These are phyloP conservation scores for Nadsonia starkeyi-henricii DNA, from an alignment of 1,139 yeast species.

Conservation along the genomic window DNA sequence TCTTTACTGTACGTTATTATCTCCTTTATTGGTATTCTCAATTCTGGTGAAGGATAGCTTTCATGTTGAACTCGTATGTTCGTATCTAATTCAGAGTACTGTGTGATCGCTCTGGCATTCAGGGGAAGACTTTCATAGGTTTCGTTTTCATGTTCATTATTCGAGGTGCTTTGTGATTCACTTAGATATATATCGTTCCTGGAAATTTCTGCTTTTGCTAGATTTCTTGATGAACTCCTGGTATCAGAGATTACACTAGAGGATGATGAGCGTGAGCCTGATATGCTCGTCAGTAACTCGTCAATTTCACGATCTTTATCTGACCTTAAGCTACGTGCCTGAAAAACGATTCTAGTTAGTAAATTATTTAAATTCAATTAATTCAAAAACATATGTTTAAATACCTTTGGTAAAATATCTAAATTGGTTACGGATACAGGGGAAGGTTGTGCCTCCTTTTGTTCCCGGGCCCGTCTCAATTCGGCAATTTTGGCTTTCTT, in stretches of 20 bases:
- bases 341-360: not conserved
- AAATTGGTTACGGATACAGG: not conserved
- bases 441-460: slow-evolving; percentile 8
- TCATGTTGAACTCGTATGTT: not conserved
- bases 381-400: not conserved
- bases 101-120: too few relatives aligned
- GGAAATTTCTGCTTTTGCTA: too few relatives aligned
- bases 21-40: slow-evolving; percentile 1
- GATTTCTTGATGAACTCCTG: too few relatives aligned
- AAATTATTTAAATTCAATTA: not conserved
- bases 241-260: too few relatives aligned
- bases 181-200: too few relatives aligned
- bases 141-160: too few relatives aligned
- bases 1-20: slow-evolving; percentile 17
- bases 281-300: not conserved
- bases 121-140: too few relatives aligned
- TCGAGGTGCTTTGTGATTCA: too few relatives aligned
- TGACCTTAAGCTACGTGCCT: not conserved
- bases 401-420: not conserved
- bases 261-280: not conserved
- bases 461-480: slow-evolving; percentile 26
- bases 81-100: too few relatives aligned
- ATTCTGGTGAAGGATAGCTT: not conserved
- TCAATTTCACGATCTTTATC: not conserved
- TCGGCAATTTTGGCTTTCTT: slow-evolving; percentile 34